Percentiles rank a stretch among this genome's conserved stretches.
Conservation (phyloP, 2,329 filamentous ascomycete species). For the Aspergillus aculeatus region DNA sequence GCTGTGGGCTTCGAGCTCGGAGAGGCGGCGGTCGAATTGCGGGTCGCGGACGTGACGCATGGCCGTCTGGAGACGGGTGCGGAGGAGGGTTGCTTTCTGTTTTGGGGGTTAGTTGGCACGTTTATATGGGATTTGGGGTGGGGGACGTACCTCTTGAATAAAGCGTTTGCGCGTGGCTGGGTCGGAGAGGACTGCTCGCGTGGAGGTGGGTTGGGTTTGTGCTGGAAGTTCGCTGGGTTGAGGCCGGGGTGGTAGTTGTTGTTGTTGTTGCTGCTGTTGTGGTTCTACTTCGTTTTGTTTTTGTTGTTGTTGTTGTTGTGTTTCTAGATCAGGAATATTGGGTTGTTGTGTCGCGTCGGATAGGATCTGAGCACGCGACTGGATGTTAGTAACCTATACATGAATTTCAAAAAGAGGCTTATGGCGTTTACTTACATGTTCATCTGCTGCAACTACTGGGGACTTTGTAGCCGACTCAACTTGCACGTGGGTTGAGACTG, state of each 20-base stretch:
- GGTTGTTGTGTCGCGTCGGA: not conserved
- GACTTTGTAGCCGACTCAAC: conserved; percentile 17
- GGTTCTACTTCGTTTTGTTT: no score
- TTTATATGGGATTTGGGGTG: not conserved
- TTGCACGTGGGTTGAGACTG: not conserved
- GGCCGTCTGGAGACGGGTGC: conserved; percentile 39
- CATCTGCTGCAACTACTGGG: not conserved
- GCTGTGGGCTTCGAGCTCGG: conserved; percentile 42
- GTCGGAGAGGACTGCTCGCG: conserved; percentile 32
- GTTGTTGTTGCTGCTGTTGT: conserved; percentile 1
- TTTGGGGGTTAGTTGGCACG: conserved; percentile 12
- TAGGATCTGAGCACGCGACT: not conserved
- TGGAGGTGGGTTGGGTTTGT: conserved; percentile 3
- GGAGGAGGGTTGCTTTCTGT: conserved; percentile 43
- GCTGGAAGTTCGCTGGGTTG: conserved; percentile 13
- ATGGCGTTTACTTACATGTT: not conserved
- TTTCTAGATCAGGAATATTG: conserved; percentile 10
- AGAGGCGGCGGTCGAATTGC: conserved; percentile 42
- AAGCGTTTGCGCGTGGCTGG: conserved; percentile 39
- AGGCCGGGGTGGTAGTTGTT: conserved; percentile 16
- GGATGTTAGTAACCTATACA: not conserved
- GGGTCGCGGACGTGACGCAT: conserved; percentile 40
- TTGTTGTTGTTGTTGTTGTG: conserved; percentile 18
- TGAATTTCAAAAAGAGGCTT: not conserved
- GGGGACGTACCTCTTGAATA: conserved; percentile 38